A percentile compares a stretch with the other conserved stretches of the same genome.
phyloP scores from a whole-genome alignment of 2,329 filamentous ascomycete species.

The Penicillium sp. region DNA sequence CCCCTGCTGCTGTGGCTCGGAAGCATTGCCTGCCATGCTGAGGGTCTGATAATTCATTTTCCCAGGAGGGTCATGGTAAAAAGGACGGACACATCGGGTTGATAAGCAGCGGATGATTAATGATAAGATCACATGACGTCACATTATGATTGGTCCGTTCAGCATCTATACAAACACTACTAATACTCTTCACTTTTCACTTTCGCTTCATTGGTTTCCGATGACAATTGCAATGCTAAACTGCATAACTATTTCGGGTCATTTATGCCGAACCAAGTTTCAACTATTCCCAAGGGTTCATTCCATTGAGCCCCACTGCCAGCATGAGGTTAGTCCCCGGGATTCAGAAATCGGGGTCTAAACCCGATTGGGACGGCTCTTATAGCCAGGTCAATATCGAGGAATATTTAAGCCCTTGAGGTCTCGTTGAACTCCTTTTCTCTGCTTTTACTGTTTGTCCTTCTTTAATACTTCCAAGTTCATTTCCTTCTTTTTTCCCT shows the following conservation, averaged over 20 bases:
- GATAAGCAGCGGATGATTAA: constrained; percentile 21
- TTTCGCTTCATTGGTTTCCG: too few species aligned
- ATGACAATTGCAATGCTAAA: background rate
- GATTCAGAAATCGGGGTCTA: constrained; percentile 1
- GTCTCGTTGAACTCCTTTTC: background rate
- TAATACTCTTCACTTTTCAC: background rate
- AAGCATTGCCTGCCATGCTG: constrained; percentile 32
- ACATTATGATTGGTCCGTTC: background rate
- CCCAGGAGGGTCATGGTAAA: constrained; percentile 5
- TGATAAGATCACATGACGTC: constrained; percentile 27
- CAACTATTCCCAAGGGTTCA: background rate
- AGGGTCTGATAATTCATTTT: constrained; percentile 40
- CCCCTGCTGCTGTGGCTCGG: constrained; percentile 8
- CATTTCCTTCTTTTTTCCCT: background rate
- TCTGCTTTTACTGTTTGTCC: background rate
- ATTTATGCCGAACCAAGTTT: background rate
- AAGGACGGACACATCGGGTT: background rate
- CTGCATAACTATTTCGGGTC: background rate
- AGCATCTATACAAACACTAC: background rate
- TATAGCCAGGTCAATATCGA: background rate
- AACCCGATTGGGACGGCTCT: background rate
- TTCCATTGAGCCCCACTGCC: background rate
- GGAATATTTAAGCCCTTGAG: background rate
- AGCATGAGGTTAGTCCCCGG: constrained; percentile 1
- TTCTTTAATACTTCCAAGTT: background rate